These are phyloP conservation scores for Pseudisothecium myosuroides DNA, from an alignment of 225 moss, liverwort and hornwort species.

Conservation along the genomic window DNA sequence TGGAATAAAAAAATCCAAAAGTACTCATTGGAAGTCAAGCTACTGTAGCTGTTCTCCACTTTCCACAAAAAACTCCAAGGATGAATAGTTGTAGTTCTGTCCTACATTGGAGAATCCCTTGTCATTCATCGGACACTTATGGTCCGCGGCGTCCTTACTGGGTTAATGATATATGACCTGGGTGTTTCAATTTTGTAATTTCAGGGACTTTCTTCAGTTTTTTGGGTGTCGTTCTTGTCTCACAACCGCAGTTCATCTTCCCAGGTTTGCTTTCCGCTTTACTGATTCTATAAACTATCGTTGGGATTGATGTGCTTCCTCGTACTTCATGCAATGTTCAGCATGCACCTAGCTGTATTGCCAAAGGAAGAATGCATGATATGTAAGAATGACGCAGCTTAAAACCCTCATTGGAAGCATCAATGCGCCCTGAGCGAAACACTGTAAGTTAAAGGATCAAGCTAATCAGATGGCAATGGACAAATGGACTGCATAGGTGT, in stretches of 20 bases:
- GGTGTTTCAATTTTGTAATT: background rate
- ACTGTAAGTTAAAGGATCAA: background rate
- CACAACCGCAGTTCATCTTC: conserved; percentile 49
- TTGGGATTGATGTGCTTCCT: background rate
- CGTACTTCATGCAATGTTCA: background rate
- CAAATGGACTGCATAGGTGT: background rate
- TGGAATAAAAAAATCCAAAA: too few species aligned
- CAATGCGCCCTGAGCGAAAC: background rate
- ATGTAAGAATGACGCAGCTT: background rate
- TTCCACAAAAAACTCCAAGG: too few species aligned
- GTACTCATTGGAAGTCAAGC: too few species aligned
- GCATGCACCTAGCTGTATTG: background rate
- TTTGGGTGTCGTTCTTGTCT: conserved; percentile 57
- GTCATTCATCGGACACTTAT: too few species aligned
- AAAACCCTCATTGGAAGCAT: background rate
- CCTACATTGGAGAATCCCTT: too few species aligned
- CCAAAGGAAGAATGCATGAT: background rate
- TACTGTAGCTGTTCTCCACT: too few species aligned
- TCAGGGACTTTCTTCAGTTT: conserved; percentile 67
- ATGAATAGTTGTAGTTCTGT: too few species aligned
- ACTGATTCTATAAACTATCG: background rate
- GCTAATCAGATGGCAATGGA: background rate
- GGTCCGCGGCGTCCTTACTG: too few species aligned
- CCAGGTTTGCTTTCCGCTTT: conserved; percentile 19
- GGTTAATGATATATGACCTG: background rate